These are phyloP conservation scores for Ramaria sp. DNA, from an alignment of 768 basidiomycete genomes.

Conservation along the genomic window DNA sequence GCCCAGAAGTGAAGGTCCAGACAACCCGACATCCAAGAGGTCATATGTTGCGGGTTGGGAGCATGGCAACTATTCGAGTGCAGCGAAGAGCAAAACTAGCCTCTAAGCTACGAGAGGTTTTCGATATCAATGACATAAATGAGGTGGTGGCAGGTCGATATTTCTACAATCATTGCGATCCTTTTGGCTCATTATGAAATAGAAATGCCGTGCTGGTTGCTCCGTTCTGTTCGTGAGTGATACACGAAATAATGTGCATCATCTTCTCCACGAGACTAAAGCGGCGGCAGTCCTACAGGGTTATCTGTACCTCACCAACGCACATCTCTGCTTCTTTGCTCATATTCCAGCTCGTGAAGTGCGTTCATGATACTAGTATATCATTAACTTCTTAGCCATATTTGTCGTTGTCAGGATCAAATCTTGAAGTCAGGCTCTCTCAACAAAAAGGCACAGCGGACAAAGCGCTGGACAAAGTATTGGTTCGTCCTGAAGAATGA, in stretches of 20 bases:
- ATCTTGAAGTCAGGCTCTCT: conserved; percentile 86
- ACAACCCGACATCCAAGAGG: conserved; percentile 9
- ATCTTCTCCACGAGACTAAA: background rate
- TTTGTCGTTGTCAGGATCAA: conserved; percentile 53
- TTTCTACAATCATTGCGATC: background rate
- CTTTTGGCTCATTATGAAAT: conserved; percentile 1
- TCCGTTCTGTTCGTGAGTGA: conserved; percentile 78
- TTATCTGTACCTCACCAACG: conserved; percentile 92
- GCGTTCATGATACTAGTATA: conserved; percentile 11
- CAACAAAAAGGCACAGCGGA: conserved; percentile 77
- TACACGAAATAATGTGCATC: background rate
- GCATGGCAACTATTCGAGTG: conserved; percentile 63
- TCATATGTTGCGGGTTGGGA: conserved; percentile 37
- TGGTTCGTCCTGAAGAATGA: conserved; percentile 98
- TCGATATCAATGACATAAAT: conserved; percentile 66
- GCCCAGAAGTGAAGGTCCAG: background rate
- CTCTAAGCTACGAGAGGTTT: conserved; percentile 83
- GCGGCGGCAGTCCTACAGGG: conserved; percentile 72
- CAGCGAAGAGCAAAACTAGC: conserved; percentile 66
- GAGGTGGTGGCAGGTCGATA: conserved; percentile 75
- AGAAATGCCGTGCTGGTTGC: conserved; percentile 93
- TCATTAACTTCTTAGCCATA: background rate
- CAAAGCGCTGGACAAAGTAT: conserved; percentile 87
- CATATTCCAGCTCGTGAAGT: conserved; percentile 90
- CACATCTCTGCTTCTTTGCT: conserved; percentile 93